Conservation (phyloP, 192 early-diverging fungal species). For the Entomortierella lignicola region DNA sequence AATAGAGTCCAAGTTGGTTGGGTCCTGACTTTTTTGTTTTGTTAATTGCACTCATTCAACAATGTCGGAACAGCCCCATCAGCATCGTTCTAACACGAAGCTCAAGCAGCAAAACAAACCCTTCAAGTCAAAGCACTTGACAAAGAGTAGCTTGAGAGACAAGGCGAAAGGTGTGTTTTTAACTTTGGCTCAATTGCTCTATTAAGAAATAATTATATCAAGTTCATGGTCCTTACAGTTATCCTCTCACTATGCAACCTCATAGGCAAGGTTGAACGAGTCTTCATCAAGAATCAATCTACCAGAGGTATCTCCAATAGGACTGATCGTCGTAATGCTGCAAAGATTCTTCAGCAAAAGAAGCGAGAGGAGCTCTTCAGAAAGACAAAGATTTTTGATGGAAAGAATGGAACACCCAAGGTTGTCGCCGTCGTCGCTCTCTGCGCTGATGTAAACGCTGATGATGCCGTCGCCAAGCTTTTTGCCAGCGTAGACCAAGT, state of each 20-base stretch:
- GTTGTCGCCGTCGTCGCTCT: slow-evolving; percentile 91
- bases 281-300: slow-evolving; percentile 66
- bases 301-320: slow-evolving; percentile 62
- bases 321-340: slow-evolving; percentile 84
- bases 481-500: slow-evolving; percentile 60
- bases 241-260: neutral
- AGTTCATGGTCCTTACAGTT: neutral
- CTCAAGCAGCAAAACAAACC: slow-evolving; percentile 95
- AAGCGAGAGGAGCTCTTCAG: slow-evolving; percentile 79
- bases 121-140: slow-evolving; percentile 94
- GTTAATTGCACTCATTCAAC: slow-evolving; percentile 4
- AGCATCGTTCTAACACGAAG: slow-evolving; percentile 62
- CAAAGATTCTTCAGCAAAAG: slow-evolving; percentile 82
- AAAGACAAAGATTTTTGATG: slow-evolving; percentile 86
- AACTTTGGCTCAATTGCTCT: neutral
- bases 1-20: neutral
- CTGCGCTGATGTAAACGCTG: slow-evolving; percentile 78
- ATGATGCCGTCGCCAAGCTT: slow-evolving; percentile 62
- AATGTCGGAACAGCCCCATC: slow-evolving; percentile 49
- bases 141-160: slow-evolving; percentile 84
- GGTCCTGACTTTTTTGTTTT: slow-evolving; percentile 18
- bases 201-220: neutral
- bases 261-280: slow-evolving; percentile 75
- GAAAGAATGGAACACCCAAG: slow-evolving; percentile 86
- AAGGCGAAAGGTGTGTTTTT: slow-evolving; percentile 75